Evolutionary conservation across 2,329 filamentous ascomycete genomes (phyloP), one percentile per base, ranked within the genome.

Genomic region (Ophiocordyceps polyrhachis-furcata): DNA sequence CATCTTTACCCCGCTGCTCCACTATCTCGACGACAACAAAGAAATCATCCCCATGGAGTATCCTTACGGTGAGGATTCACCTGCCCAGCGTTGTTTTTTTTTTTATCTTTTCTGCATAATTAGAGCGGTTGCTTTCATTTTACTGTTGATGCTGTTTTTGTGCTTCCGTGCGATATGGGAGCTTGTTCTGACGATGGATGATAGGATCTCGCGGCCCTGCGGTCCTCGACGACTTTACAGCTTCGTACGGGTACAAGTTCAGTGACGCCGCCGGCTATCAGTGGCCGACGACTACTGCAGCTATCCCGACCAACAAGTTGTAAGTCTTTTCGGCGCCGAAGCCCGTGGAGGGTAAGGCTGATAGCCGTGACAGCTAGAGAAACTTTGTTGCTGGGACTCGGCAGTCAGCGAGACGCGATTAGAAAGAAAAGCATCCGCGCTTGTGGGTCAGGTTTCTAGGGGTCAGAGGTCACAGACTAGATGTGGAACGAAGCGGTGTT

Each of bases 1-100:
- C 64, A 93, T 98, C 65, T 98, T 98, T 68, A 93, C 87, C 2
- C 91, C 91, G 53, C 80, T 98, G 35, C 74, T 98, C 50, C 89
- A 98, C 71, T 98, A 98, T 68, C 78, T 98, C 13, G 93, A 98
- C 52, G 87, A 95, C 61, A 95, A 96, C 74, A 94, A 94, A 74
- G 91, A 98, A 68, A 96, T 98, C 53, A 84, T 94, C 48, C 91
- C 91, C 23, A 98, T 98, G 91, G 89, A 95, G 60, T 98, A 98
- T 68, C 89, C 93, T 53, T 98, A 98, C 61, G 91, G 91, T 95
- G 68, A 69, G 83, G 64, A 40, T 20, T 20, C 12, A 14, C 31
- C 7, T 14, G 4, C 19, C 21, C 8, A 17, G 32, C 32, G 5
- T 12, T 12, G 29, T 23, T 4, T 23, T 23, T 6, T 11, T 7